Conservation (phyloP, 2,329 filamentous ascomycete genomes). For the Elsinoe perseae region DNA sequence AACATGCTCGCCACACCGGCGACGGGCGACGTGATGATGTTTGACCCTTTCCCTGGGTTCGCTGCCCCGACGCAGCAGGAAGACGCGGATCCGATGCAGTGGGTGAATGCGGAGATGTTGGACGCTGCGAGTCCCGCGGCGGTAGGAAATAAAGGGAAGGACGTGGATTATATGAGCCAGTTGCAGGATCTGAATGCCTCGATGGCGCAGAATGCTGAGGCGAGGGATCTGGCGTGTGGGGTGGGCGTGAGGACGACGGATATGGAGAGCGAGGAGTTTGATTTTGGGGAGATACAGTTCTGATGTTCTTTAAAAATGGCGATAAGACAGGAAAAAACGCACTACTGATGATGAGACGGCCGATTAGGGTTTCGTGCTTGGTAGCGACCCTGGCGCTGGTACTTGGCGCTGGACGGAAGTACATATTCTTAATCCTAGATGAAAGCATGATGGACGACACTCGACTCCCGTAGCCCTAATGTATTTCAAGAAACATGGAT, state of each 20-base stretch:
- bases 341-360: neutral
- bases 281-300: constrained; percentile 11
- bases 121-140: neutral
- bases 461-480: too few relatives aligned
- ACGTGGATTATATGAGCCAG: neutral
- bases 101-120: constrained; percentile 10
- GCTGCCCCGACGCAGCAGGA: neutral
- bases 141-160: neutral
- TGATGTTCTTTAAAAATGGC: neutral
- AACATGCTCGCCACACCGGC: neutral
- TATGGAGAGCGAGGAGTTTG: constrained; percentile 9
- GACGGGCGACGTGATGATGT: constrained; percentile 2
- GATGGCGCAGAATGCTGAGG: neutral
- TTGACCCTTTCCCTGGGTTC: neutral
- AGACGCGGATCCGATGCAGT: constrained; percentile 10
- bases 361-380: neutral
- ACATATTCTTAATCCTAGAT: neutral
- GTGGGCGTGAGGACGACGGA: neutral
- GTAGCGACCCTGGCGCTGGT: neutral
- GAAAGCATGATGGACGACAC: neutral
- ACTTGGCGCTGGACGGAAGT: neutral
- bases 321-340: neutral
- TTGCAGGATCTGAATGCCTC: neutral
- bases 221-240: neutral
- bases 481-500: neutral